Evolutionary conservation across 257 asterid species (phyloP).

Genomic region (Penstemon davidsonii): DNA sequence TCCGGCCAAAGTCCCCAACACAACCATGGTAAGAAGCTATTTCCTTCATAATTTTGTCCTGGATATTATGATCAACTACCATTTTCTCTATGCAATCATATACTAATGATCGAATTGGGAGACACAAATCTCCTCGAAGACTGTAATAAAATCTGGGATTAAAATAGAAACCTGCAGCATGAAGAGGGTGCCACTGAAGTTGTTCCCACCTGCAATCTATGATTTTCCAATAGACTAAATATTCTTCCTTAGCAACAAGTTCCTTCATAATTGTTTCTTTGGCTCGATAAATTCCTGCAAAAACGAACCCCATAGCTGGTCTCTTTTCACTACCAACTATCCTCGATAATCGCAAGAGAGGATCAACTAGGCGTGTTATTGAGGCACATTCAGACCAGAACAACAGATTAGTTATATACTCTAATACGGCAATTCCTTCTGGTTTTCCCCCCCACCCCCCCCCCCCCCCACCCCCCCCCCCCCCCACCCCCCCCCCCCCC

Average conservation of each 20-base stretch:
- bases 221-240: constrained; percentile 72
- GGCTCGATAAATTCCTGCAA: constrained; percentile 82
- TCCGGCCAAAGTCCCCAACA: constrained; percentile 90
- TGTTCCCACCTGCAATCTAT: constrained; percentile 87
- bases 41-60: constrained; percentile 85
- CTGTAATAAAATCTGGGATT: constrained; percentile 88
- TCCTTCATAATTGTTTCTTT: constrained; percentile 89
- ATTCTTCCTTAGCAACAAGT: constrained; percentile 57
- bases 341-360: constrained; percentile 68
- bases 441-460: too few species aligned
- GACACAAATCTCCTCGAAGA: constrained; percentile 74
- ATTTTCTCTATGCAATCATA: constrained; percentile 86
- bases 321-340: constrained; percentile 73
- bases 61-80: constrained; percentile 71
- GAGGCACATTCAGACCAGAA: constrained; percentile 73
- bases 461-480: too few species aligned
- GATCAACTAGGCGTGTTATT: constrained; percentile 56
- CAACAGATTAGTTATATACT: constrained; percentile 50
- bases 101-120: constrained; percentile 63
- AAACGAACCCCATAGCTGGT: constrained; percentile 84
- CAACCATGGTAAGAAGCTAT: constrained; percentile 68
- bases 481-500: too few species aligned
- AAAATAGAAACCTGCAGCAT: constrained; percentile 88
- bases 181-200: constrained; percentile 81
- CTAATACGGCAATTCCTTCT: constrained; percentile 55